phyloP scores from a whole-genome alignment of 495 filamentous ascomycete genomes.

The Schizothecium vesticola region DNA sequence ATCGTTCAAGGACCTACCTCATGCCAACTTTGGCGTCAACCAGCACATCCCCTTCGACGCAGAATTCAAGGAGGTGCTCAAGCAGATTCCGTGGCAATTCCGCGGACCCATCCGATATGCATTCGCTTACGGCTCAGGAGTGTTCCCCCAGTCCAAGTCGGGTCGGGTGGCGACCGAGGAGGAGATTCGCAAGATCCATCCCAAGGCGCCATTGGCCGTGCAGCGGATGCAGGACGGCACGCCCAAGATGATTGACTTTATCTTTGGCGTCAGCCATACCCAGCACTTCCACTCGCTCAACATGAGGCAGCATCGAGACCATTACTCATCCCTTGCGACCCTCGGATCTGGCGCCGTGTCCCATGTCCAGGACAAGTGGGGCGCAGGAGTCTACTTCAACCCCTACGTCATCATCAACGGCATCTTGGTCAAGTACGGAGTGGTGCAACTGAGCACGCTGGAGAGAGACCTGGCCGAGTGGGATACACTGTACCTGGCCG shows the following conservation, averaged over 20 bases:
- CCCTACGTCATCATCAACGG: constrained; percentile 94
- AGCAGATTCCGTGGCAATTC: constrained; percentile 88
- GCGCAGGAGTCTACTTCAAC: constrained; percentile 96
- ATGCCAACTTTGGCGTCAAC: constrained; percentile 86
- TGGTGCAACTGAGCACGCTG: constrained; percentile 87
- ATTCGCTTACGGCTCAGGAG: constrained; percentile 94
- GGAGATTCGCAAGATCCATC: constrained; percentile 59
- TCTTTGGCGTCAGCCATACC: constrained; percentile 90
- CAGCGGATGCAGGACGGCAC: constrained; percentile 74
- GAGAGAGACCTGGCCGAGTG: constrained; percentile 78
- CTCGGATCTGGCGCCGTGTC: constrained; percentile 80
- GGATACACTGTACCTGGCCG: constrained; percentile 90
- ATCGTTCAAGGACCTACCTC: constrained; percentile 79
- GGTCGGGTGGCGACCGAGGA: constrained; percentile 44
- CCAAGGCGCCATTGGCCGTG: constrained; percentile 70
- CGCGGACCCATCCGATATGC: constrained; percentile 90
- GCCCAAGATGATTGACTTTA: constrained; percentile 97
- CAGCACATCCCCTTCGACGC: constrained; percentile 92
- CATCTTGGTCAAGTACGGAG: constrained; percentile 93
- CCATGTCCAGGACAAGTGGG: constrained; percentile 77
- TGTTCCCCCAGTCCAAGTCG: constrained; percentile 72
- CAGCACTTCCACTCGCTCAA: constrained; percentile 98
- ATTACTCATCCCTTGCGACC: constrained; percentile 84
- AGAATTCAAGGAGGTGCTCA: constrained; percentile 85
- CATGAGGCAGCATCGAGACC: constrained; percentile 77